Base-by-base conservation (phyloP, 2,329 filamentous ascomycete genomes). In the Didymellaceae sp. region DNA sequence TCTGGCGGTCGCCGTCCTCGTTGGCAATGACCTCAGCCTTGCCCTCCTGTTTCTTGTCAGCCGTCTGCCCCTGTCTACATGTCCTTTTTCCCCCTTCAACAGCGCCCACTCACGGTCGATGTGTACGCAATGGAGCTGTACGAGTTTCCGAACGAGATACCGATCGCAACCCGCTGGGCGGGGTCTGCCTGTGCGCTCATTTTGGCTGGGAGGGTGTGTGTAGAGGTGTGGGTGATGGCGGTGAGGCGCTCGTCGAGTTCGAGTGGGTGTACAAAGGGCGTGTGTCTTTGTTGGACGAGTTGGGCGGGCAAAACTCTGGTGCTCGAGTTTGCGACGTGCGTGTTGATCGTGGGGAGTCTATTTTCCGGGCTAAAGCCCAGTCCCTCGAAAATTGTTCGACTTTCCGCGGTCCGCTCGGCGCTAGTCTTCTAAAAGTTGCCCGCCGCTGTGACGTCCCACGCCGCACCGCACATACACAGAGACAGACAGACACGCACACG, bases 1-100 rank as follows among this genome's bases (percentile, higher is more conserved):
- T 99, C 76, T 97, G 93, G 75, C 94, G 92, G 78, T 99, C 94
- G 93, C 94, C 94, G 72, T 97, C 94, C 80, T 97, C 94, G 78
- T 99, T 97, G 71, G 94, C 94, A 78, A 99, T 97, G 59, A 99
- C 93, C 75, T 97, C 91, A 59, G 91, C 88, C 81, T 95, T 96
- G 77, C 95, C 93, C 70, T 97, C 93, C 82, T 84, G 47, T 14
- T 21, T 4, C 20, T 7, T 35, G 57, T 65, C 49, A 65, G 54
- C 21, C 25, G 22, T n/a, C 16, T 7, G 22, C 6, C 24, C 7
- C 6, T 5, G 8, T 2, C 1, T 13, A n/a, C n/a, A n/a, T n/a
- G n/a, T n/a, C n/a, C n/a, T n/a, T n/a, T n/a, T n/a, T n/a, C n/a
- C n/a, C 9, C 20, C 13, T 10, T 28, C 26, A 13, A 4, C 33